Evolutionary conservation across 2,329 filamentous ascomycete genomes (phyloP).

Genomic region (Albifimbria verrucaria): DNA sequence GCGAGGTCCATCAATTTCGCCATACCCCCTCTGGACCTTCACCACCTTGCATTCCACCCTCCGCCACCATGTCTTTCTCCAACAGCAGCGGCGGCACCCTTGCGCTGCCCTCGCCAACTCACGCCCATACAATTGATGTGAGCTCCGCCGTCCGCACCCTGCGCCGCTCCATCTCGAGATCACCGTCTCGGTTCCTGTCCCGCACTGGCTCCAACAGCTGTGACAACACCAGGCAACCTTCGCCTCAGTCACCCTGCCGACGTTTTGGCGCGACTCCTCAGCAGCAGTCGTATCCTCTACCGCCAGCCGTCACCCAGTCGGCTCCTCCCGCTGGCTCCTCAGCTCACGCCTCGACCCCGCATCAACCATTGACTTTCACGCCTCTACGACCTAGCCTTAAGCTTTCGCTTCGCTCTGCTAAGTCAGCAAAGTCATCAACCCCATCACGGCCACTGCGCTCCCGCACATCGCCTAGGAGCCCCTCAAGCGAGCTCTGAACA

Average conservation of each 20-base stretch:
- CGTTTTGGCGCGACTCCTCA: slow-evolving; percentile 35
- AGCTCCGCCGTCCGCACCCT: slow-evolving; percentile 79
- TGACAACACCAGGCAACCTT: slow-evolving; percentile 42
- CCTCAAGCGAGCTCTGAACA: slow-evolving; percentile 74
- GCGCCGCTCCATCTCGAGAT: slow-evolving; percentile 83
- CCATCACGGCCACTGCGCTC: slow-evolving; percentile 56
- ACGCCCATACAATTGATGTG: slow-evolving; percentile 77
- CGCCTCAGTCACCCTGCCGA: slow-evolving; percentile 52
- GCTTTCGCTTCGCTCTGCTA: slow-evolving; percentile 61
- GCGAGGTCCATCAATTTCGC: neutral
- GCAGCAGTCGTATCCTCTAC: slow-evolving; percentile 24
- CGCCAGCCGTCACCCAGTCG: slow-evolving; percentile 26
- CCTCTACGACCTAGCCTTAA: slow-evolving; percentile 66
- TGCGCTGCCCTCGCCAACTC: slow-evolving; percentile 82
- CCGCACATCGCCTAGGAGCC: slow-evolving; percentile 75
- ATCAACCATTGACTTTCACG: slow-evolving; percentile 53
- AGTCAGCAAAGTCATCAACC: slow-evolving; percentile 53
- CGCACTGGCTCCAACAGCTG: slow-evolving; percentile 46
- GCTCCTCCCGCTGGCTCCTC: slow-evolving; percentile 30
- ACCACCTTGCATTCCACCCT: slow-evolving; percentile 22
- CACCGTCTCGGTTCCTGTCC: slow-evolving; percentile 82
- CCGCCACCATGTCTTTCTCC: slow-evolving; percentile 53
- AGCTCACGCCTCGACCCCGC: slow-evolving; percentile 23
- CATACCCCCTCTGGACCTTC: neutral
- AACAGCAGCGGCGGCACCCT: slow-evolving; percentile 69